Percentiles rank a stretch among this genome's conserved stretches.
phyloP scores from a whole-genome alignment of 805 yeast species.

The Lipomyces japonicus region DNA sequence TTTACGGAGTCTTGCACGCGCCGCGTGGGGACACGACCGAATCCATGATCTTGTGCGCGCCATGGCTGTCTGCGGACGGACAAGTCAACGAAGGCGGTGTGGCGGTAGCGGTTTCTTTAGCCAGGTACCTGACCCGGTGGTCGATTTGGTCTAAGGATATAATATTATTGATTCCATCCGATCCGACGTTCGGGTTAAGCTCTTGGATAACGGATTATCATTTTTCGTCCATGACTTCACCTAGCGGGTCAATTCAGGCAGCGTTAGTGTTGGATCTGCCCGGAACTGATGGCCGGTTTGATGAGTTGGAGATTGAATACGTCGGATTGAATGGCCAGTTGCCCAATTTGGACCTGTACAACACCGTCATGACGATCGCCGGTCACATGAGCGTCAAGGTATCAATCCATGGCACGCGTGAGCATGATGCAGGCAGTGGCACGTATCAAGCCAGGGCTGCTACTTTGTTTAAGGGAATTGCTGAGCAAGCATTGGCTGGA shows the following conservation, averaged over 20 bases:
- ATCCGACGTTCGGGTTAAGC: conserved; percentile 64
- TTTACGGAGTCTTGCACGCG: conserved; percentile 83
- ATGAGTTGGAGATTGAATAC: conserved; percentile 67
- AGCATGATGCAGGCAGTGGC: conserved; percentile 41
- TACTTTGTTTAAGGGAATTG: conserved; percentile 62
- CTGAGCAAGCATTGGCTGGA: conserved; percentile 68
- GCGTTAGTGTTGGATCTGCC: conserved; percentile 83
- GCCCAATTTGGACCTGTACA: conserved; percentile 87
- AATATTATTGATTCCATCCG: conserved; percentile 75
- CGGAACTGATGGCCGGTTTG: conserved; percentile 60
- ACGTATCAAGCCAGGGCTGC: conserved; percentile 49
- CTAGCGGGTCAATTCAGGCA: conserved; percentile 92
- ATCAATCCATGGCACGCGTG: conserved; percentile 53
- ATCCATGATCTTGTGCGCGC: conserved; percentile 84
- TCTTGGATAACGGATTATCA: conserved; percentile 95
- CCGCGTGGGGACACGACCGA: conserved; percentile 97
- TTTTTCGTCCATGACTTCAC: conserved; percentile 56
- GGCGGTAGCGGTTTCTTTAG: conserved; percentile 65
- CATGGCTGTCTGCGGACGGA: conserved; percentile 71
- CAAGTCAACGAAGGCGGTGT: conserved; percentile 75
- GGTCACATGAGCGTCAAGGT: conserved; percentile 72
- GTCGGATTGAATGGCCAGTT: conserved; percentile 93
- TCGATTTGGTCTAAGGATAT: conserved; percentile 95
- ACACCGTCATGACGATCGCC: conserved; percentile 69
- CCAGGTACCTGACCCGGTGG: conserved; percentile 77